phyloP scores from a whole-genome alignment of 805 yeast genomes.

The Ogataea corticis region DNA sequence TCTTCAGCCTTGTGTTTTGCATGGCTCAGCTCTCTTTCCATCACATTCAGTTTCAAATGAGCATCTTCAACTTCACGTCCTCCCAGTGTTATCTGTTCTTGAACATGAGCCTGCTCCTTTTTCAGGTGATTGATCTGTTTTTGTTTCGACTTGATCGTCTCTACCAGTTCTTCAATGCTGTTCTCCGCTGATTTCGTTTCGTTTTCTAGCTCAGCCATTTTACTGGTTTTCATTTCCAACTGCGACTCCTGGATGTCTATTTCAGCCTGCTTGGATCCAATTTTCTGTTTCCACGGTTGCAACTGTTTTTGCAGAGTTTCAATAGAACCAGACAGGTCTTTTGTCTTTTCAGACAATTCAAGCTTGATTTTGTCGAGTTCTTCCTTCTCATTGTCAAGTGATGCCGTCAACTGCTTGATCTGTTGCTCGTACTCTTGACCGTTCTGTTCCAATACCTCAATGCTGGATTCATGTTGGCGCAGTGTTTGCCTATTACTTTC shows the following conservation, averaged over 20 bases:
- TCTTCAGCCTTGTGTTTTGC: constrained; percentile 66
- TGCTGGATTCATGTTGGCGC: constrained; percentile 45
- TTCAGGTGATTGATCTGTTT: constrained; percentile 45
- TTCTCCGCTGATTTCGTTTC: constrained; percentile 47
- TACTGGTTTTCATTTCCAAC: constrained; percentile 56
- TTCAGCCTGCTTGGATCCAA: constrained; percentile 63
- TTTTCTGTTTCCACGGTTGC: constrained; percentile 79
- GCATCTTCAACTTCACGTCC: constrained; percentile 56
- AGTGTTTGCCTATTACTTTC: constrained; percentile 47
- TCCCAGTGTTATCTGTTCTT: constrained; percentile 59
- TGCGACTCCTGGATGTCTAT: constrained; percentile 65
- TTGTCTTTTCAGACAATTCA: constrained; percentile 73
- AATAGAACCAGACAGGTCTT: constrained; percentile 63
- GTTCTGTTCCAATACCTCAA: constrained; percentile 46
- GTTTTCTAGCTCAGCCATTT: constrained; percentile 42
- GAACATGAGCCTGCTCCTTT: constrained; percentile 48
- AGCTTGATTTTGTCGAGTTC: constrained; percentile 63
- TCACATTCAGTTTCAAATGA: constrained; percentile 46
- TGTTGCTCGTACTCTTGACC: constrained; percentile 46
- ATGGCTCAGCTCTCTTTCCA: constrained; percentile 52
- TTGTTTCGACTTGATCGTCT: constrained; percentile 46
- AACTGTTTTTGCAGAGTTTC: constrained; percentile 60
- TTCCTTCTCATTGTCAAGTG: constrained; percentile 53
- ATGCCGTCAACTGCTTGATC: constrained; percentile 42
- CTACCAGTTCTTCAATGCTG: constrained; percentile 38